Conservation (phyloP, 2,329 filamentous ascomycete species). For the Gnomoniopsis smithogilvyi region DNA sequence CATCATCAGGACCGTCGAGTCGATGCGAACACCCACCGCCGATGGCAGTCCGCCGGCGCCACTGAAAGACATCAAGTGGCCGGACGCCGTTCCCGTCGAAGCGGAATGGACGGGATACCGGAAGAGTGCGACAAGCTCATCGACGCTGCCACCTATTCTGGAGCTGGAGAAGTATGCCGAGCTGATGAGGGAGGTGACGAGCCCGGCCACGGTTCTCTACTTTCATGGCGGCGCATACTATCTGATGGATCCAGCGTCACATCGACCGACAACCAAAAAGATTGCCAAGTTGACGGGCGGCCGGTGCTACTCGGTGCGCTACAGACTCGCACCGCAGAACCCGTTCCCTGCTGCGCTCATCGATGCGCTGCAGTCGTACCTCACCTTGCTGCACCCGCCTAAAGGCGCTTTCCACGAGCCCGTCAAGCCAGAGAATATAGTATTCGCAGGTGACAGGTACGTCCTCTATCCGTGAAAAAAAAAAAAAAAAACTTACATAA, state of each 20-base stretch:
- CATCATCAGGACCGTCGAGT: conserved; percentile 55
- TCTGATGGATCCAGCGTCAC: conserved; percentile 66
- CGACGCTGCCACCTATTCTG: conserved; percentile 51
- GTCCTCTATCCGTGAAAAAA: conserved; percentile 10
- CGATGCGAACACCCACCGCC: conserved; percentile 35
- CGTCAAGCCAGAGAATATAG: conserved; percentile 62
- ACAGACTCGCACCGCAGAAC: conserved; percentile 70
- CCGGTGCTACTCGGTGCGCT: conserved; percentile 68
- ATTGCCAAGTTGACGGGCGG: conserved; percentile 66
- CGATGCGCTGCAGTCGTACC: conserved; percentile 70
- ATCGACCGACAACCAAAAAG: conserved; percentile 55
- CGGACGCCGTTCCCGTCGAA: conserved; percentile 56
- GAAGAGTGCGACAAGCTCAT: conserved; percentile 45
- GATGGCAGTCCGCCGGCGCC: conserved; percentile 4
- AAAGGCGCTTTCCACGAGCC: conserved; percentile 63
- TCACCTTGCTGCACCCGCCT: conserved; percentile 70
- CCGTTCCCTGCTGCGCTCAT: conserved; percentile 73
- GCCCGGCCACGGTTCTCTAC: conserved; percentile 64
- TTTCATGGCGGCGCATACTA: conserved; percentile 76
- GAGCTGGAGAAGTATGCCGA: conserved; percentile 63
- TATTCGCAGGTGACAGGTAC: conserved; percentile 68
- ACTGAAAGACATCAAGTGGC: conserved; percentile 34
- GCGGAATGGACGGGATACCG: conserved; percentile 77
- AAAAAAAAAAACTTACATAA: no score
- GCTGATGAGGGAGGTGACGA: conserved; percentile 66